phyloP scores from a whole-genome alignment of 2,329 filamentous ascomycete species.

The Colletotrichum salicis region DNA sequence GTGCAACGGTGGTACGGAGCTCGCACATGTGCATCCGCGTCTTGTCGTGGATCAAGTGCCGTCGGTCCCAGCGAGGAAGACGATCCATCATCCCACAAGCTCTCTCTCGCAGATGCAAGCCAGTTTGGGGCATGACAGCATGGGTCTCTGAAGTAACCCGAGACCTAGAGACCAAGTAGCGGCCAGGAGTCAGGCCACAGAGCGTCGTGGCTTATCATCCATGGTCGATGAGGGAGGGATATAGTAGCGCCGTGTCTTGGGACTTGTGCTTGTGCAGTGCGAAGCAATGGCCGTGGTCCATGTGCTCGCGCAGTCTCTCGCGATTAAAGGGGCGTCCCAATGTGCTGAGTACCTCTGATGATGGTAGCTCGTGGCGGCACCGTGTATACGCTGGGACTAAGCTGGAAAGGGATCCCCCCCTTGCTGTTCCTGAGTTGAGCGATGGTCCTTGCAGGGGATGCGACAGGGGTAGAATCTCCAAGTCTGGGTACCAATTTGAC shows the following conservation, averaged over 20 bases:
- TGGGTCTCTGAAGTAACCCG: constrained; percentile 12
- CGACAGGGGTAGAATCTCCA: constrained; percentile 27
- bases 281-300: neutral
- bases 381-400: neutral
- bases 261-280: neutral
- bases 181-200: constrained; percentile 19
- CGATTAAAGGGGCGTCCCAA: constrained; percentile 16
- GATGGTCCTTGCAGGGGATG: constrained; percentile 23
- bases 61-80: constrained; percentile 9
- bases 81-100: constrained; percentile 13
- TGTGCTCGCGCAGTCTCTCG: constrained; percentile 11
- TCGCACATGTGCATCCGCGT: constrained; percentile 15
- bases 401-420: constrained; percentile 5
- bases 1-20: constrained; percentile 16
- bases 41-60: constrained; percentile 19
- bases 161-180: constrained; percentile 14
- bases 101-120: constrained; percentile 5
- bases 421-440: constrained; percentile 18
- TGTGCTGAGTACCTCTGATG: constrained; percentile 27
- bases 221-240: constrained; percentile 3
- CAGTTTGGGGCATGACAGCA: constrained; percentile 22
- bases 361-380: constrained; percentile 7
- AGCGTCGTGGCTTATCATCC: constrained; percentile 10
- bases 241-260: neutral
- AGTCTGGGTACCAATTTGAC: constrained; percentile 32